These are phyloP conservation scores for Penicillium sp. DNA, from an alignment of 2,329 filamentous ascomycete genomes.

Conservation along the genomic window DNA sequence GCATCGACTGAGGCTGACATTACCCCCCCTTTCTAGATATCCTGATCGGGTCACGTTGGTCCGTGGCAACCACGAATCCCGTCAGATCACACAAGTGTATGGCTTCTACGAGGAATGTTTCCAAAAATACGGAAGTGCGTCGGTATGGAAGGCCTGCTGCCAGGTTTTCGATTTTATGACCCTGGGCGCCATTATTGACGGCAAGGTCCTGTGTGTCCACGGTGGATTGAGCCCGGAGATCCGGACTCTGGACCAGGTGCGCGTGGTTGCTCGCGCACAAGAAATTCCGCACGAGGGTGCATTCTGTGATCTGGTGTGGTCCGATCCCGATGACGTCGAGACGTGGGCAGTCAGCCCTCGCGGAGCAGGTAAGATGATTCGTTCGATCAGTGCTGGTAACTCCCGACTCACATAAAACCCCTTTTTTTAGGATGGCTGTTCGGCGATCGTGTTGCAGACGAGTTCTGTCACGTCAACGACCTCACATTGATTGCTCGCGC, in stretches of 20 bases:
- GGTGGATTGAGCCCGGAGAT: conserved; percentile 71
- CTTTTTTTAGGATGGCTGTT: conserved; percentile 55
- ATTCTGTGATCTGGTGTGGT: conserved; percentile 75
- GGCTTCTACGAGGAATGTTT: conserved; percentile 77
- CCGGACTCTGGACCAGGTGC: conserved; percentile 70
- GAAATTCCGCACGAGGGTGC: conserved; percentile 76
- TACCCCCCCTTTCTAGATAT: conserved; percentile 50
- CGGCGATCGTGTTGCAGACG: conserved; percentile 69
- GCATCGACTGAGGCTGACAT: background rate
- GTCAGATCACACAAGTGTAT: conserved; percentile 75
- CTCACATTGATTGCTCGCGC: conserved; percentile 69
- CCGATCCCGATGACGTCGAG: conserved; percentile 69
- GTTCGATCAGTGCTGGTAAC: background rate
- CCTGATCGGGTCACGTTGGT: conserved; percentile 71
- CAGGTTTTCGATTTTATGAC: conserved; percentile 77
- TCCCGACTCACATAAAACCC: background rate
- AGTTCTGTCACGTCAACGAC: conserved; percentile 76
- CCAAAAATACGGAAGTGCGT: conserved; percentile 73
- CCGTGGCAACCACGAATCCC: conserved; percentile 72
- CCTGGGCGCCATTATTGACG: conserved; percentile 70
- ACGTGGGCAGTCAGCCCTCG: conserved; percentile 68
- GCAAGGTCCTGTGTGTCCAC: conserved; percentile 71
- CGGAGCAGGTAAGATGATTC: conserved; percentile 57
- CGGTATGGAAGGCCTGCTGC: conserved; percentile 76
- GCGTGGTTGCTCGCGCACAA: conserved; percentile 70